Conservation (phyloP, 2,329 filamentous ascomycete genomes). For the Fusarium sp. region DNA sequence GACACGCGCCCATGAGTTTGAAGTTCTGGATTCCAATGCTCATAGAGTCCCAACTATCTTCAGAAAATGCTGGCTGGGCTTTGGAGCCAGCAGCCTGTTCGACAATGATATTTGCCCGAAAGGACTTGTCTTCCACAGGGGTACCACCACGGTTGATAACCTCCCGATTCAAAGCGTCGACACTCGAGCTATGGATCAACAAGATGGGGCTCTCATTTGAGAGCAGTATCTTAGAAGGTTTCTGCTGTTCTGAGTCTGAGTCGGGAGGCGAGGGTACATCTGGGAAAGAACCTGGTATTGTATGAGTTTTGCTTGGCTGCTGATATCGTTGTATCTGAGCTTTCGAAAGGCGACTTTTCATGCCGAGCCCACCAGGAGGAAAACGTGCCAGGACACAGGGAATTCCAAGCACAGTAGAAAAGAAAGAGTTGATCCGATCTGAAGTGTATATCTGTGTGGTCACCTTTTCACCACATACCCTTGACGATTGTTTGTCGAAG, state of each 20-base stretch:
- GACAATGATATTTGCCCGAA: conserved; percentile 89
- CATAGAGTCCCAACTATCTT: conserved; percentile 81
- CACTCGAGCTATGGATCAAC: conserved; percentile 81
- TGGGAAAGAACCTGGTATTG: conserved; percentile 66
- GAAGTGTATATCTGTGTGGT: conserved; percentile 77
- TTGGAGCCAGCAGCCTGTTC: conserved; percentile 51
- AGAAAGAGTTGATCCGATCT: conserved; percentile 76
- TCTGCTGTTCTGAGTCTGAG: conserved; percentile 62
- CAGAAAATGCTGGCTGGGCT: conserved; percentile 73
- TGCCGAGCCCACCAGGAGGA: conserved; percentile 72
- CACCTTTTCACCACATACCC: conserved; percentile 86
- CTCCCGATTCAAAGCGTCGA: conserved; percentile 79
- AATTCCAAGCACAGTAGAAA: conserved; percentile 78
- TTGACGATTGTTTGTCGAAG: conserved; percentile 63
- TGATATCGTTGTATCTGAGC: conserved; percentile 73
- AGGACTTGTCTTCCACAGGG: conserved; percentile 77
- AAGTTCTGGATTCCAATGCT: conserved; percentile 73
- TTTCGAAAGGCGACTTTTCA: conserved; percentile 76
- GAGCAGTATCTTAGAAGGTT: conserved; percentile 72
- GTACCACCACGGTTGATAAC: conserved; percentile 74
- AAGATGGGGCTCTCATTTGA: conserved; percentile 96
- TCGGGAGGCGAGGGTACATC: conserved; percentile 66
- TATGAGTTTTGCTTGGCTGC: conserved; percentile 35
- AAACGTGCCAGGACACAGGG: conserved; percentile 88
- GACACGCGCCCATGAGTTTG: conserved; percentile 83